A percentile compares a stretch with the other conserved stretches of the same genome.
Evolutionary conservation across 768 basidiomycete genomes (phyloP).

Genomic region (Boletus rubescentipes): DNA sequence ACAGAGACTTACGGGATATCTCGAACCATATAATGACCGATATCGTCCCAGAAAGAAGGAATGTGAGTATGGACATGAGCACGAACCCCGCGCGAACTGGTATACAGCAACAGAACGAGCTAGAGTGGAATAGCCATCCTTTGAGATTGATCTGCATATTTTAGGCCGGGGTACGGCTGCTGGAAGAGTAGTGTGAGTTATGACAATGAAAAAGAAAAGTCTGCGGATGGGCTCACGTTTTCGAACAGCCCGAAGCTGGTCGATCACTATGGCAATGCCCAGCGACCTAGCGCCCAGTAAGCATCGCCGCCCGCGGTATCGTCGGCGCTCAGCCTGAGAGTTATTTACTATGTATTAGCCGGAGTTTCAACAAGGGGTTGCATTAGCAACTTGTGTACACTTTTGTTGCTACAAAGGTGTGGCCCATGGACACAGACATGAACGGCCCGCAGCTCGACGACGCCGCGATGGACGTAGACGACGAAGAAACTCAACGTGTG

Average conservation of each 20-base stretch:
- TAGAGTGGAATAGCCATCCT: slow-evolving; percentile 48
- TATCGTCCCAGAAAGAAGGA: slow-evolving; percentile 53
- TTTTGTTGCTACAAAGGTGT: background rate
- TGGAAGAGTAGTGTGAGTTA: too few species aligned
- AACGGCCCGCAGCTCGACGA: slow-evolving; percentile 21
- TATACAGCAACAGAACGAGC: slow-evolving; percentile 60
- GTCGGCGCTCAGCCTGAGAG: slow-evolving; percentile 6
- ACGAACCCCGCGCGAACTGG: slow-evolving; percentile 63
- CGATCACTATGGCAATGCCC: slow-evolving; percentile 15
- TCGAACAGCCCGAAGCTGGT: too few species aligned
- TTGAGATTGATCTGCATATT: slow-evolving; percentile 45
- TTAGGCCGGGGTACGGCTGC: background rate
- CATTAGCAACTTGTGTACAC: slow-evolving; percentile 4
- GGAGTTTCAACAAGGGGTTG: slow-evolving; percentile 22
- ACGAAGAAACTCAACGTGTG: slow-evolving; percentile 7
- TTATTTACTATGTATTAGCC: background rate
- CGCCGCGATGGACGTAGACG: slow-evolving; percentile 31
- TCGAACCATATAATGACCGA: slow-evolving; percentile 62
- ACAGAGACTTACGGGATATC: slow-evolving; percentile 47
- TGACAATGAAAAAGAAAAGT: too few species aligned
- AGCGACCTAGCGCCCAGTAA: background rate
- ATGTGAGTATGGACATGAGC: slow-evolving; percentile 50
- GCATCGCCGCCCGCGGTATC: slow-evolving; percentile 1
- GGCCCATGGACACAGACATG: slow-evolving; percentile 8
- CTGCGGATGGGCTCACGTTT: background rate